phyloP scores from a whole-genome alignment of 108 stramenopile genomes.

The Asterionellopsis glacialis region DNA sequence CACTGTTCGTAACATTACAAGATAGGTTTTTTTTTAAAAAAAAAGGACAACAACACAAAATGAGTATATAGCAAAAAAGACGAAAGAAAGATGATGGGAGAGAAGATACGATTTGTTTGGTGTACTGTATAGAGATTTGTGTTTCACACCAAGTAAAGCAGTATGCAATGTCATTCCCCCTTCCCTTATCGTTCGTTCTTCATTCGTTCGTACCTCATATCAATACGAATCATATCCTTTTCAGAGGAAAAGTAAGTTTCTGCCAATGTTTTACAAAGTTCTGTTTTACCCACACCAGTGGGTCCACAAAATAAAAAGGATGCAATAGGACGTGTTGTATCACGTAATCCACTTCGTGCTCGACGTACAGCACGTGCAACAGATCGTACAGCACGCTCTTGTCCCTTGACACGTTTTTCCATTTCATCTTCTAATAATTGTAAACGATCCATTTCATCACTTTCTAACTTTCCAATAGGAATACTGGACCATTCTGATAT shows the following conservation, averaged over 20 bases:
- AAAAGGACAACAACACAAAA: constrained; percentile 21
- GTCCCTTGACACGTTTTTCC: constrained; percentile 80
- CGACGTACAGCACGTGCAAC: constrained; percentile 81
- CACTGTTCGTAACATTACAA: no score
- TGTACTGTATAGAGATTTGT: no score
- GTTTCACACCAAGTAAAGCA: no score
- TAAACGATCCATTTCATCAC: constrained; percentile 77
- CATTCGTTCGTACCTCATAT: constrained; percentile 53
- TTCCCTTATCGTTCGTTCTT: background rate
- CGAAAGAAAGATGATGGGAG: background rate
- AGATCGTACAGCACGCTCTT: constrained; percentile 73
- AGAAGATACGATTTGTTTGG: no score
- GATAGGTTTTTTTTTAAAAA: no score
- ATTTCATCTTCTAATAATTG: constrained; percentile 67
- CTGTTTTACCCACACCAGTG: constrained; percentile 91
- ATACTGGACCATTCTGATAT: constrained; percentile 69
- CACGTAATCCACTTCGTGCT: constrained; percentile 79
- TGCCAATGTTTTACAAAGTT: constrained; percentile 87
- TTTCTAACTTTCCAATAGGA: constrained; percentile 73
- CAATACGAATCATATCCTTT: constrained; percentile 90
- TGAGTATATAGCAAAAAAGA: constrained; percentile 20
- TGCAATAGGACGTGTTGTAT: constrained; percentile 74
- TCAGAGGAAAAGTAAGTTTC: constrained; percentile 86
- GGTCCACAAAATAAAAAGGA: constrained; percentile 91
- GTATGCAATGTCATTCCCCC: no score